Evolutionary conservation across 257 asterid species (phyloP), one percentile per base, ranked within the genome.

Genomic region (Solanum habrochaites): DNA sequence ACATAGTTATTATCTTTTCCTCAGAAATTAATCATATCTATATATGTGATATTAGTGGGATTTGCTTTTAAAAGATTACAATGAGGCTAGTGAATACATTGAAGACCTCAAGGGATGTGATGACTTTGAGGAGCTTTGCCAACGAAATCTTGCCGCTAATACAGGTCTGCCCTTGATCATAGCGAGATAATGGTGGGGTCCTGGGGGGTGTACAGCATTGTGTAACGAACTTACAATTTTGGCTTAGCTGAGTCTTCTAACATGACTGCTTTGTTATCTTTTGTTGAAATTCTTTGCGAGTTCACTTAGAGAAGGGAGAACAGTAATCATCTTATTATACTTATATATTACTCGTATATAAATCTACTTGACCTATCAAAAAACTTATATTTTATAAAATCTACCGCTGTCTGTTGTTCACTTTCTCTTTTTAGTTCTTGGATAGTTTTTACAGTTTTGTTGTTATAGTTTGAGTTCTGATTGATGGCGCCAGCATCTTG

Each of bases 121-220:
- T 83, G 96, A 97, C 87, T 97, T 97, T 91, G 99, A 97, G 93
- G 96, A 89, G 87, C 96, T 97, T 84, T 97, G 98, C 89, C 99
- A 97, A 92, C 89, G 92, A 72, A 97, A 97, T 92, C 99, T 96
- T 25, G 99, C 98, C 6, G 96, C 99, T 70, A 97, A 97, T 91
- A 94, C 99, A 86, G 98, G 98, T 94, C 85, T 43, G 71, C 89
- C 31, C 58, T 62, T 12, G 64, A 7, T 85, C 16, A 32, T 20
- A 15, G n/a, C 23, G 4, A 45, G 39, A 45, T 78, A 27, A 58
- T 58, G 66, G 66, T 58, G 66, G 66, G 66, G 66, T 58, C 0
- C 66, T 58, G 66, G 66, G 66, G 25, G 66, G 21, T 56, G 66
- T 56, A 20, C 66, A 56, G 5, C 66, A 3, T 56, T 56, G 66